phyloP scores from a whole-genome alignment of 768 basidiomycete species.

The Boletellus sp. region DNA sequence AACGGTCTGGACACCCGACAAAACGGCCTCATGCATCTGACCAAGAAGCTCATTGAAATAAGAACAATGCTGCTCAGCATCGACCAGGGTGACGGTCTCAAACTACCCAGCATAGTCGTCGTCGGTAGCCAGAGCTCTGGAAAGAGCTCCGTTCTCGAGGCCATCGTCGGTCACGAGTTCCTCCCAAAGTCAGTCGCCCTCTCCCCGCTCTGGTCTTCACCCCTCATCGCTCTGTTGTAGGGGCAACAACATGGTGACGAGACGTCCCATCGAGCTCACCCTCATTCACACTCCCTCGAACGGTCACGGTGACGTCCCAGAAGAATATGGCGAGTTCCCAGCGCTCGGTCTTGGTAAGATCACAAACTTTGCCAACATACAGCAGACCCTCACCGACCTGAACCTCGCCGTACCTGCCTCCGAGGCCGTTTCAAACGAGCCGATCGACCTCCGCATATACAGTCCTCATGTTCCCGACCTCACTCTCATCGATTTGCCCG shows the following conservation, averaged over 20 bases:
- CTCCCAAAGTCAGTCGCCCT: constrained; percentile 82
- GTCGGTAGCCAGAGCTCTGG: constrained; percentile 98
- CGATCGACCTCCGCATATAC: constrained; percentile 96
- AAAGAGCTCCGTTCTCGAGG: constrained; percentile 95
- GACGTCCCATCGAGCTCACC: constrained; percentile 96
- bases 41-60: constrained; percentile 94
- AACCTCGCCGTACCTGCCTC: constrained; percentile 90
- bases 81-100: constrained; percentile 92
- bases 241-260: constrained; percentile 99
- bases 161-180: constrained; percentile 97
- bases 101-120: constrained; percentile 95
- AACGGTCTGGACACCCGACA: constrained; percentile 45
- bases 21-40: constrained; percentile 90
- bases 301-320: constrained; percentile 47
- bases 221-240: constrained; percentile 38
- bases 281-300: constrained; percentile 81
- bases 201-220: neutral
- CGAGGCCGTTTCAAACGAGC: constrained; percentile 89
- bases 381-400: constrained; percentile 89
- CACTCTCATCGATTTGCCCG: constrained; percentile 95
- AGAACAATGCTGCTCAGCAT: constrained; percentile 91
- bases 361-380: constrained; percentile 87
- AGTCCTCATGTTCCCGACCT: constrained; percentile 95
- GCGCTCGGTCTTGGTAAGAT: constrained; percentile 85
- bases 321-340: constrained; percentile 94